Evolutionary conservation across 1,284 basidiomycete species (phyloP), one percentile per base, ranked within the genome.

Genomic region (Boletellus deceptivus): DNA sequence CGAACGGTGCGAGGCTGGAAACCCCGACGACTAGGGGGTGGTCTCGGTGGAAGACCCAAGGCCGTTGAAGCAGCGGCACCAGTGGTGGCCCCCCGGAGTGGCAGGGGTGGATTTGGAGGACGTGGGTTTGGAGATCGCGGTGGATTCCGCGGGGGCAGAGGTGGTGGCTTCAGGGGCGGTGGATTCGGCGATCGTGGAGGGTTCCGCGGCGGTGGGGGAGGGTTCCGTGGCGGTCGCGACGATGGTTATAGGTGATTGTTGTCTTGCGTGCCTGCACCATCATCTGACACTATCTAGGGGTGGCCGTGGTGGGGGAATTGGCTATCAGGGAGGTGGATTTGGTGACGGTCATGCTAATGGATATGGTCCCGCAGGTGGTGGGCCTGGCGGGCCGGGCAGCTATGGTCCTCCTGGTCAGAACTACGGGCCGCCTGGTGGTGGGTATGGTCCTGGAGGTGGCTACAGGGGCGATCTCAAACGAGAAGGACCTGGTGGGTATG

Each of bases 1-100:
- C 84, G 96, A 45, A 99, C 97, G 1, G 97, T 99, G 25, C 87
- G 96, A 56, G 97, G 94, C 7, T 99, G 97, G 97, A 98, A 98
- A 67, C 97, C 97, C 6, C 88, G 91, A 53, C 84, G 94, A 50
- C 75, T 99, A 0, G 97, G 96, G 22, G 97, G 96, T 16, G 97
- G 97, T 1, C 79, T 99, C 22, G 97, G 97, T 18, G 97, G 96
- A 13, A 79, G 91, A 47, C 90, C 92, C n/a, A 97, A 97, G 70
- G 89, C 89, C 4, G 80, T 84, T 7, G 84, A 84, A 53, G 73
- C 80, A 8, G 72, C n/a, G n/a, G n/a, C 72, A 13, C 66, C 71
- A 10, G 57, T 75, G 42, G 59, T 70, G 7, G 50, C 57, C 6
- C 46, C 60, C 24, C 57, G 69, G 45, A 59, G 63, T 27, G 55